These are phyloP conservation scores for baker's yeast (Saccharomyces cerevisiae) DNA, from an alignment of 805 yeast species.

Conservation along the genomic window DNA sequence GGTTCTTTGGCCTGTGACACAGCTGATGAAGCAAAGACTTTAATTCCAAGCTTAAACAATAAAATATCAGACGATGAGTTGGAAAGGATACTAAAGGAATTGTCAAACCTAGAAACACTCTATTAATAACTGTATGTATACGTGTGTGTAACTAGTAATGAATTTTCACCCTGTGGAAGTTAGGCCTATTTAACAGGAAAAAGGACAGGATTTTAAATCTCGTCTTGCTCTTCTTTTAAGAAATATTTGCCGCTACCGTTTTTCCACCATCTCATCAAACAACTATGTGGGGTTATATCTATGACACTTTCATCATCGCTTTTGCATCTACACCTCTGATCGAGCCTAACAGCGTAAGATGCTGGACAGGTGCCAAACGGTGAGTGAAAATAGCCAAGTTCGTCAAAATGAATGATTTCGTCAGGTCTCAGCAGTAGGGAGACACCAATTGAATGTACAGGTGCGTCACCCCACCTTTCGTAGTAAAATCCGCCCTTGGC, in stretches of 20 bases:
- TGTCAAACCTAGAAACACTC: conserved; percentile 54
- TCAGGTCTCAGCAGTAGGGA: conserved; percentile 59
- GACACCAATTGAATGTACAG: conserved; percentile 77
- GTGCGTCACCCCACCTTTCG: conserved; percentile 89
- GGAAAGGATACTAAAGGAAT: conserved; percentile 79
- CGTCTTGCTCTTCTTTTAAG: conserved; percentile 5
- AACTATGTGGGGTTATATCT: conserved; percentile 43
- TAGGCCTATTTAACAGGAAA: neutral
- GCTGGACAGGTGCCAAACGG: conserved; percentile 71
- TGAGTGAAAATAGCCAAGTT: conserved; percentile 70
- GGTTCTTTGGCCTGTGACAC: conserved; percentile 92
- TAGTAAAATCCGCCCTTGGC: conserved; percentile 76
- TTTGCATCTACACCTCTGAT: conserved; percentile 40
- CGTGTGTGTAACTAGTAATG: conserved; percentile 8
- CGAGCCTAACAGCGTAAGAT: neutral
- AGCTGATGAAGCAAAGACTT: conserved; percentile 91
- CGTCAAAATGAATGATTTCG: conserved; percentile 66
- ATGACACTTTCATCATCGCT: conserved; percentile 33
- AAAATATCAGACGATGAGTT: conserved; percentile 82
- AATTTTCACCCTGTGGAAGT: neutral
- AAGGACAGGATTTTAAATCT: neutral
- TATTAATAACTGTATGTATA: conserved; percentile 18
- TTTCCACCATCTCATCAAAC: conserved; percentile 69
- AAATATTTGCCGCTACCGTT: conserved; percentile 41
- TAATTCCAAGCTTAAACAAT: conserved; percentile 76